These are phyloP conservation scores for Moesziomyces aphidis DNA, from an alignment of 1,284 basidiomycete genomes.

Conservation along the genomic window DNA sequence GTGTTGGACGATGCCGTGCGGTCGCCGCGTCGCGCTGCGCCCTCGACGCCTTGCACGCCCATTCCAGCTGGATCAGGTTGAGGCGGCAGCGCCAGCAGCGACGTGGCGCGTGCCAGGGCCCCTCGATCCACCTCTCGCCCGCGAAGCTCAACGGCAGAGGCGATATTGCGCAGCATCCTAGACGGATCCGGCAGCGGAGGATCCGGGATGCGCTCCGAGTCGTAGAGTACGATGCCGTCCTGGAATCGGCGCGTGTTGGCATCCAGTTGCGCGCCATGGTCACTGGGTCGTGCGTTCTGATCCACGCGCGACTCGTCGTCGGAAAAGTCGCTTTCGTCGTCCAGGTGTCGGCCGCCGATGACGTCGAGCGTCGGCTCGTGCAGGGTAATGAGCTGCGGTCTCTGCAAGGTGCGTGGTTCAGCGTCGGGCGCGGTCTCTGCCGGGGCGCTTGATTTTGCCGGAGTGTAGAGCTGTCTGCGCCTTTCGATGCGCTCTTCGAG, in stretches of 20 bases:
- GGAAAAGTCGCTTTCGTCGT: background rate
- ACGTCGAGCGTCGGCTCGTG: constrained; percentile 42
- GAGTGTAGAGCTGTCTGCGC: constrained; percentile 24
- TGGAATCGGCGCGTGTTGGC: constrained; percentile 33
- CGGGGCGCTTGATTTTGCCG: constrained; percentile 8
- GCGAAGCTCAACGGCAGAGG: constrained; percentile 41
- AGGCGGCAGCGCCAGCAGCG: constrained; percentile 36
- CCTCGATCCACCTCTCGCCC: constrained; percentile 19
- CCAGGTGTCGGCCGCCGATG: constrained; percentile 5
- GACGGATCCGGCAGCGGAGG: constrained; percentile 26
- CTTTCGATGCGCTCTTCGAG: constrained; percentile 39
- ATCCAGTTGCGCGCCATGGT: constrained; percentile 7
- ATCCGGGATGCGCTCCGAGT: constrained; percentile 39
- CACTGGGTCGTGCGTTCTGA: constrained; percentile 4
- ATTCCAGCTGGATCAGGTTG: constrained; percentile 1
- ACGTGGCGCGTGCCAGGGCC: constrained; percentile 18
- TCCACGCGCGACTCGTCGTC: constrained; percentile 24
- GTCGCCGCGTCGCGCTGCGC: constrained; percentile 20
- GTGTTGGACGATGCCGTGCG: constrained; percentile 50
- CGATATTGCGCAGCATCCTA: constrained; percentile 28
- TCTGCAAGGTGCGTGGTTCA: constrained; percentile 20
- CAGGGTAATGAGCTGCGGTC: constrained; percentile 42
- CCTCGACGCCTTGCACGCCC: constrained; percentile 2
- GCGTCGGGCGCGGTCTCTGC: background rate
- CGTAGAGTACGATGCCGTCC: constrained; percentile 48